A percentile compares a stretch with the other conserved stretches of the same genome.
These are phyloP conservation scores for Tylopilus plumbeoviolaceoides DNA, from an alignment of 768 basidiomycete genomes.

Conservation along the genomic window DNA sequence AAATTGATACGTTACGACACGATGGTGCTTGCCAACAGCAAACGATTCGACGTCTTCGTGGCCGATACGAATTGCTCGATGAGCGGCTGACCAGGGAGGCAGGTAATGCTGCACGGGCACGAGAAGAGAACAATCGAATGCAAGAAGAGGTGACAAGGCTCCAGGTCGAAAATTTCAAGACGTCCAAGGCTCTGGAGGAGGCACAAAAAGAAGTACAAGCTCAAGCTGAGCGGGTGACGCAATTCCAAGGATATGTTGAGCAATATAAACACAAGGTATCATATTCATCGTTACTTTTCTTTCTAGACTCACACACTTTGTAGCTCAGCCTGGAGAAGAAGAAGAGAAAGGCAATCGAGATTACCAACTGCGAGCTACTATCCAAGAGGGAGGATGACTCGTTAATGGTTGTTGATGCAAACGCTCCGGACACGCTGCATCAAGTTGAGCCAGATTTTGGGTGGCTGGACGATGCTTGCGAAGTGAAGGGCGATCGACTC, in stretches of 20 bases:
- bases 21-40: constrained; percentile 4
- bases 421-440: constrained; percentile 21
- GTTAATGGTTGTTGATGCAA: constrained; percentile 26
- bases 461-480: constrained; percentile 29
- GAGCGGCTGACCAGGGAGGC: constrained; percentile 10
- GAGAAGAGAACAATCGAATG: constrained; percentile 10
- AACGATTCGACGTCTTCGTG: constrained; percentile 12
- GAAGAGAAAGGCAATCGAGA: constrained; percentile 25
- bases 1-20: constrained; percentile 10
- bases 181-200: constrained; percentile 11
- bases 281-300: background rate
- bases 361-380: constrained; percentile 1
- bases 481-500: constrained; percentile 26
- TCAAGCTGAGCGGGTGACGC: constrained; percentile 19
- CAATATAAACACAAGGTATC: constrained; percentile 23
- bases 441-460: constrained; percentile 11
- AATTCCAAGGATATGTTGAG: constrained; percentile 21
- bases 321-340: constrained; percentile 24
- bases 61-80: constrained; percentile 13
- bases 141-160: constrained; percentile 22
- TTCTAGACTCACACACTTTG: constrained; percentile 3
- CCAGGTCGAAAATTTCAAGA: constrained; percentile 23
- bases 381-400: constrained; percentile 26
- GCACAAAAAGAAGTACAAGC: constrained; percentile 13
- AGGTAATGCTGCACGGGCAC: constrained; percentile 1